A percentile compares a stretch with the other conserved stretches of the same genome.
Evolutionary conservation across 139 green algal species (phyloP).

Genomic region (Desmodesmus armatus): DNA sequence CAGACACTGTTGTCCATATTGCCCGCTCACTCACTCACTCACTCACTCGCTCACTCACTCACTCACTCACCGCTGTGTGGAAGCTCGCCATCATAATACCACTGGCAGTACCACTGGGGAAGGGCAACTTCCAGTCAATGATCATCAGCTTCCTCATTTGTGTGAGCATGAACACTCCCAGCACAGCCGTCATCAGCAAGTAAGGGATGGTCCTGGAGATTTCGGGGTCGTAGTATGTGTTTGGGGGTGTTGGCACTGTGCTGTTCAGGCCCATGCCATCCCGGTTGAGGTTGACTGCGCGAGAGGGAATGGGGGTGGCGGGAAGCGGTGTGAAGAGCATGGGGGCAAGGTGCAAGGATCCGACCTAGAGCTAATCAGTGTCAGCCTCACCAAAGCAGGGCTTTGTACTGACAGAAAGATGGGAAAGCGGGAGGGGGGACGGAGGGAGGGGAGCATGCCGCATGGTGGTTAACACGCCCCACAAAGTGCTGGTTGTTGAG

Average conservation of each 20-base stretch:
- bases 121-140: constrained; percentile 52
- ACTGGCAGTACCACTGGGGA: constrained; percentile 51
- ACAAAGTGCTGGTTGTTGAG: too few relatives aligned
- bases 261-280: too few relatives aligned
- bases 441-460: too few relatives aligned
- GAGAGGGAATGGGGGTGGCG: neutral
- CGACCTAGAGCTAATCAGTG: too few relatives aligned
- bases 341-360: neutral
- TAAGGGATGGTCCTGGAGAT: constrained; percentile 43
- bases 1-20: neutral
- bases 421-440: too few relatives aligned
- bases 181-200: constrained; percentile 42
- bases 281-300: too few relatives aligned
- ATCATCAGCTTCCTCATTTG: constrained; percentile 56
- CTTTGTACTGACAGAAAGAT: too few relatives aligned
- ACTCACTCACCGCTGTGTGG: constrained; percentile 31
- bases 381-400: too few relatives aligned
- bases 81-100: constrained; percentile 55
- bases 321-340: neutral
- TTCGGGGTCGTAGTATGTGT: constrained; percentile 45
- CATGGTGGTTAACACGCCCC: too few relatives aligned
- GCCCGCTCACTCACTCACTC: neutral
- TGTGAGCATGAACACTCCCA: constrained; percentile 55
- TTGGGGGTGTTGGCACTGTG: constrained; percentile 17
- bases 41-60: too few relatives aligned